A percentile compares a stretch with the other conserved stretches of the same genome.
Conservation (phyloP, 1,284 basidiomycete species). For the Apiotrichum veenhuisii region DNA sequence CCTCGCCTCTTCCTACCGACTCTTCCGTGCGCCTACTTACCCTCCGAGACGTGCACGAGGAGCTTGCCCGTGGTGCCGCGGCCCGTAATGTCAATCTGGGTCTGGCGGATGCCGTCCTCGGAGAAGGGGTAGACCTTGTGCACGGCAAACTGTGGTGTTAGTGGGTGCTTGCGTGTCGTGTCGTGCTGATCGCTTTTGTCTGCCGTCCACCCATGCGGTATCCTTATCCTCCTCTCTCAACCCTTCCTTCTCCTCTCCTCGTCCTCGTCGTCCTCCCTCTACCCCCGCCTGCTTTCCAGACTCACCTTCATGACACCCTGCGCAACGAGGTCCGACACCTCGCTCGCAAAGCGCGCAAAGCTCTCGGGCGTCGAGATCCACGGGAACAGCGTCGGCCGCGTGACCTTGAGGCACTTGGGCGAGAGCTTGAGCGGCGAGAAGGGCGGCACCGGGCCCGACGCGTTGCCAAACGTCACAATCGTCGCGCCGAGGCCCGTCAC, state of each 20-base stretch:
- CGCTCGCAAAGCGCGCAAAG: slow-evolving; percentile 60
- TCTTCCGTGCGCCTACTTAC: neutral
- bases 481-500: slow-evolving; percentile 69
- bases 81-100: slow-evolving; percentile 74
- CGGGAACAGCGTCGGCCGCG: slow-evolving; percentile 60
- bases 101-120: slow-evolving; percentile 68
- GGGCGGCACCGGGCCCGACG: slow-evolving; percentile 55
- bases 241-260: neutral
- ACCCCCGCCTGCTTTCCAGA: neutral
- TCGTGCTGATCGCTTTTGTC: too few relatives aligned
- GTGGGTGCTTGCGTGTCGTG: too few relatives aligned
- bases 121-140: slow-evolving; percentile 79
- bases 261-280: neutral
- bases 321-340: slow-evolving; percentile 64
- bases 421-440: slow-evolving; percentile 70
- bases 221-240: too few relatives aligned
- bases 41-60: slow-evolving; percentile 60
- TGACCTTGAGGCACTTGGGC: slow-evolving; percentile 76
- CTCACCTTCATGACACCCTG: slow-evolving; percentile 60
- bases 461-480: slow-evolving; percentile 85
- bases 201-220: too few relatives aligned
- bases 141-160: slow-evolving; percentile 54
- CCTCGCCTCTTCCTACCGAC: neutral
- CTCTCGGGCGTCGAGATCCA: slow-evolving; percentile 72
- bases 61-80: slow-evolving; percentile 80